A percentile compares a stretch with the other conserved stretches of the same genome.
Evolutionary conservation across 1,284 basidiomycete species (phyloP).

Genomic region (Fomitopsis pinicola): DNA sequence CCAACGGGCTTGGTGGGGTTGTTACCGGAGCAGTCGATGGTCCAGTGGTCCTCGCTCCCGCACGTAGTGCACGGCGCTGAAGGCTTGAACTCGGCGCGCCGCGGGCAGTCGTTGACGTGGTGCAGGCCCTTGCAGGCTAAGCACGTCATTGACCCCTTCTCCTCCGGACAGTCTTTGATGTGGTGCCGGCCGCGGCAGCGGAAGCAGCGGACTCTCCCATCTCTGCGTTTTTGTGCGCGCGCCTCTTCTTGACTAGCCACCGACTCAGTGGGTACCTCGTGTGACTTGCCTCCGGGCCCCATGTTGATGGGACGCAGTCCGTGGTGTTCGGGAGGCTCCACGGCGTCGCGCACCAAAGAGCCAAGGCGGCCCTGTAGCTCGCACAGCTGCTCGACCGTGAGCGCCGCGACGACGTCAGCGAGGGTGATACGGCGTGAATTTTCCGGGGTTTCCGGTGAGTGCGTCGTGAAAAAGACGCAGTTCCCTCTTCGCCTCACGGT

Average conservation of each 20-base stretch:
- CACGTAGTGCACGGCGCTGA: not conserved
- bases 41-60: not conserved
- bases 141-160: not conserved
- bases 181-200: not conserved
- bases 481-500: not conserved
- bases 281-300: no score
- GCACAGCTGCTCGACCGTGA: constrained; percentile 12
- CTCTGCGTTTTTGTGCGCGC: not conserved
- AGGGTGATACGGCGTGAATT: constrained; percentile 18
- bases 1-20: not conserved
- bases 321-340: no score
- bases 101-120: not conserved
- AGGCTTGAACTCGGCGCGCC: not conserved
- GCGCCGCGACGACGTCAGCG: constrained; percentile 22
- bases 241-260: not conserved
- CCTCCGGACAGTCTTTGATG: not conserved
- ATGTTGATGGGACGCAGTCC: no score
- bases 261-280: not conserved
- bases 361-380: not conserved
- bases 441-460: not conserved
- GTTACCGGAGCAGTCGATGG: not conserved
- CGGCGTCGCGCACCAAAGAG: not conserved
- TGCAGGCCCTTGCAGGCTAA: not conserved
- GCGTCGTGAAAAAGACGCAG: not conserved
- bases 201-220: not conserved